Conservation (phyloP, 345 rosid genomes). For the Atalantia buxifolia region DNA sequence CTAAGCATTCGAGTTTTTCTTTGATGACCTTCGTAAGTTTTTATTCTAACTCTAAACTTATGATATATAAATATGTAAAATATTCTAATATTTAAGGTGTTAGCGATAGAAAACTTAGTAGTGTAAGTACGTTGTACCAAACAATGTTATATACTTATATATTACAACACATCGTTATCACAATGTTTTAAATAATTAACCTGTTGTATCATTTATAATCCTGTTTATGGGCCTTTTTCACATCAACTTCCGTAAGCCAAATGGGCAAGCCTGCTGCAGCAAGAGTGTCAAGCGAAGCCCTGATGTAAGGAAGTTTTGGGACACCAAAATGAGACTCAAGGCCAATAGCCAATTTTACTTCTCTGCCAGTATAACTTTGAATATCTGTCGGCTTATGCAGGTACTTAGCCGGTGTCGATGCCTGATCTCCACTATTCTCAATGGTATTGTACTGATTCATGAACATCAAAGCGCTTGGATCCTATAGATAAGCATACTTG, state of each 20-base stretch:
- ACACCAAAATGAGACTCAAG: constrained; percentile 55
- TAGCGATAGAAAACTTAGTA: too few species aligned
- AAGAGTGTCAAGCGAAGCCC: constrained; percentile 60
- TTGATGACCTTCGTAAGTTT: too few species aligned
- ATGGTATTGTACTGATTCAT: constrained; percentile 67
- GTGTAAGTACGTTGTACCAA: too few species aligned
- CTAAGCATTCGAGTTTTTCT: too few species aligned
- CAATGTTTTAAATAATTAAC: too few species aligned
- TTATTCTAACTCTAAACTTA: too few species aligned
- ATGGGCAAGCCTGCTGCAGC: constrained; percentile 47
- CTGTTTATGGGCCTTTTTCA: constrained; percentile 32
- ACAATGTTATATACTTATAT: too few species aligned
- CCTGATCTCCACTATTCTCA: constrained; percentile 46
- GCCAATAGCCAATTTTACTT: constrained; percentile 46
- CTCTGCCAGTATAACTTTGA: constrained; percentile 9
- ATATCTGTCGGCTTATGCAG: constrained; percentile 40
- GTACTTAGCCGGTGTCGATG: constrained; percentile 41
- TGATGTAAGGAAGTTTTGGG: constrained; percentile 57
- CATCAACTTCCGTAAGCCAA: constrained; percentile 83
- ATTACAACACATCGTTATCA: too few species aligned
- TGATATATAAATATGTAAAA: too few species aligned
- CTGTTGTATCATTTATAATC: too few species aligned
- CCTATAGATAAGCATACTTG: constrained; percentile 26
- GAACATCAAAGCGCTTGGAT: constrained; percentile 27
- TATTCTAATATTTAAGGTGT: too few species aligned